Percentiles rank a stretch among this genome's conserved stretches.
phyloP scores from a whole-genome alignment of 768 basidiomycete genomes.

The Russula sp. region DNA sequence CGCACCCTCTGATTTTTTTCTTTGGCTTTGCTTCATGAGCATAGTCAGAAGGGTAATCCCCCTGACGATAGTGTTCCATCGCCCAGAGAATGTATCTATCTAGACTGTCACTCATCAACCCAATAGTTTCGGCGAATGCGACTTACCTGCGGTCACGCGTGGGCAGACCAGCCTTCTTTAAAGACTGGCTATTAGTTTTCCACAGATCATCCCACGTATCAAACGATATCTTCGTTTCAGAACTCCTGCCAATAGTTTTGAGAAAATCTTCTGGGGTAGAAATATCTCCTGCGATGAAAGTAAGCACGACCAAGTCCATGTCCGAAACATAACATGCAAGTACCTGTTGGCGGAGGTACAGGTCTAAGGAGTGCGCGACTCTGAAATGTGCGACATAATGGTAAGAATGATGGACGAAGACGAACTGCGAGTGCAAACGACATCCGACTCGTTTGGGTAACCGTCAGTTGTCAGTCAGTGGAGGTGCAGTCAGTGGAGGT shows the following conservation, averaged over 20 bases:
- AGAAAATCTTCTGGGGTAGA: constrained; percentile 62
- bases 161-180: constrained; percentile 64
- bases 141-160: constrained; percentile 70
- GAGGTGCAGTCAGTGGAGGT: no score
- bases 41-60: constrained; percentile 53
- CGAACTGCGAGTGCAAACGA: constrained; percentile 12
- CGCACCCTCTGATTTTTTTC: constrained; percentile 79
- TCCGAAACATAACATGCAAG: neutral
- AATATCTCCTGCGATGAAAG: constrained; percentile 44
- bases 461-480: neutral
- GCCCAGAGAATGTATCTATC: constrained; percentile 80
- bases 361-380: constrained; percentile 1
- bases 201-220: constrained; percentile 76
- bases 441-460: neutral
- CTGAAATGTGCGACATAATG: constrained; percentile 19
- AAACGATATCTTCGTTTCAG: constrained; percentile 59
- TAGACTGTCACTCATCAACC: constrained; percentile 1
- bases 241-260: constrained; percentile 66
- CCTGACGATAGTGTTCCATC: constrained; percentile 73
- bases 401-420: constrained; percentile 10
- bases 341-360: constrained; percentile 15
- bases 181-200: constrained; percentile 51
- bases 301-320: neutral
- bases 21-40: constrained; percentile 64
- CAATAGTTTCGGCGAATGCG: neutral